Percentiles rank a stretch among this genome's conserved stretches.
These are phyloP conservation scores for Tetrapisispora pingtungensis DNA, from an alignment of 805 yeast genomes.

Conservation along the genomic window DNA sequence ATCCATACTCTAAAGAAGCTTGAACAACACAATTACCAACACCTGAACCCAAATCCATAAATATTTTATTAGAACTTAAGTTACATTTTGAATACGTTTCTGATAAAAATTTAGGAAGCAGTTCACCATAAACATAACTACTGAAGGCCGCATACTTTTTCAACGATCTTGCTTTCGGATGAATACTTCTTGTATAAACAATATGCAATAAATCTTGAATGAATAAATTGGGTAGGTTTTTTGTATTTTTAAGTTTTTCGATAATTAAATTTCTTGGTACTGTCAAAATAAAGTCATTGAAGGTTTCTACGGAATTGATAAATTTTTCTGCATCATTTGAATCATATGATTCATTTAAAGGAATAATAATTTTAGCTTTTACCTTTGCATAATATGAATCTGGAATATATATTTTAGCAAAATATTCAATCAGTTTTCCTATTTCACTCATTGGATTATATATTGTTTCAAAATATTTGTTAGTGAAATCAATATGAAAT, in stretches of 20 bases:
- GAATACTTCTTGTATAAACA: constrained; percentile 66
- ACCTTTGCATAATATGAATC: constrained; percentile 5
- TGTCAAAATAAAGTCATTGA: constrained; percentile 32
- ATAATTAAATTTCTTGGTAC: constrained; percentile 30
- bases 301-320: constrained; percentile 31
- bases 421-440: constrained; percentile 25
- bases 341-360: constrained; percentile 20
- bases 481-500: constrained; percentile 17
- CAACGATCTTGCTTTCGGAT: constrained; percentile 58
- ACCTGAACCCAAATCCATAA: constrained; percentile 87
- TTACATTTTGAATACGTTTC: constrained; percentile 53
- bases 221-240: constrained; percentile 16
- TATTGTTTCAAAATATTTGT: constrained; percentile 4
- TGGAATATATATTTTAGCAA: constrained; percentile 19
- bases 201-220: constrained; percentile 64
- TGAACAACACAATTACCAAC: constrained; percentile 89
- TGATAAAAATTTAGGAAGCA: constrained; percentile 67
- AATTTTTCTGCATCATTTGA: constrained; percentile 23
- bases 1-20: constrained; percentile 80
- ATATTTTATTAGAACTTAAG: constrained; percentile 43
- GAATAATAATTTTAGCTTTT: constrained; percentile 10
- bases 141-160: constrained; percentile 77
- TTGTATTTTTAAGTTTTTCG: constrained; percentile 24
- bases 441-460: constrained; percentile 28
- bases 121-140: constrained; percentile 83